phyloP scores from a whole-genome alignment of 768 basidiomycete genomes.

The Russula brevipes region DNA sequence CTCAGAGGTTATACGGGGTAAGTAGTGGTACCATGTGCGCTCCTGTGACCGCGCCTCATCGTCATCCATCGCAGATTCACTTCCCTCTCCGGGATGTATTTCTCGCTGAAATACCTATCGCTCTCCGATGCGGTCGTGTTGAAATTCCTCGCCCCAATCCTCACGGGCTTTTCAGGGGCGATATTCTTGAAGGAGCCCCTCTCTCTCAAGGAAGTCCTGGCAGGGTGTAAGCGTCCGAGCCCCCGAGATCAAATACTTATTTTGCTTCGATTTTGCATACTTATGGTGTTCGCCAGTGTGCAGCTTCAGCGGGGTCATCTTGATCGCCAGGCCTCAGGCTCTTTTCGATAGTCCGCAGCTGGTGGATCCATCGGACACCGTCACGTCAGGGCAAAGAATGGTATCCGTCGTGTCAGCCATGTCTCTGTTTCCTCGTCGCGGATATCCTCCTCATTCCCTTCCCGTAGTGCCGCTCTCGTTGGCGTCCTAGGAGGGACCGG shows the following conservation, averaged over 20 bases:
- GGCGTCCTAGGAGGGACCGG: conserved; percentile 63
- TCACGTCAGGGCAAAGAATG: conserved; percentile 40
- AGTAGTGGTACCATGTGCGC: neutral
- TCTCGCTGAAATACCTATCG: conserved; percentile 67
- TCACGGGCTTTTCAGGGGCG: conserved; percentile 56
- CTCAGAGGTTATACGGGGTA: conserved; percentile 63
- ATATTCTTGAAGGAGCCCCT: conserved; percentile 59
- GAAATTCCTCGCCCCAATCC: conserved; percentile 66
- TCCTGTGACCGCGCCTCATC: neutral
- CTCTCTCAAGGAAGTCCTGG: conserved; percentile 49
- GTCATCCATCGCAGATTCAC: conserved; percentile 49
- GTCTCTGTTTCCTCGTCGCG: neutral
- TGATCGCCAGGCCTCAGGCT: conserved; percentile 74
- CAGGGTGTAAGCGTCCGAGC: conserved; percentile 42
- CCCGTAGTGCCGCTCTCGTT: conserved; percentile 50
- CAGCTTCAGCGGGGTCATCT: conserved; percentile 69
- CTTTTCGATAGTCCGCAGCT: conserved; percentile 49
- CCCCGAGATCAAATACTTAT: too few relatives aligned
- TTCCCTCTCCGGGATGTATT: conserved; percentile 64
- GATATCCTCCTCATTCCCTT: neutral
- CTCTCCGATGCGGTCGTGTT: conserved; percentile 75
- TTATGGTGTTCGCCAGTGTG: conserved; percentile 37
- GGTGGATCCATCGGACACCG: conserved; percentile 17
- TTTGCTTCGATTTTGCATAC: too few relatives aligned
- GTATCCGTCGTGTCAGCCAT: conserved; percentile 51